Evolutionary conservation across 192 early-diverging fungal genomes (phyloP).

Genomic region (Powellomyces hirtus): DNA sequence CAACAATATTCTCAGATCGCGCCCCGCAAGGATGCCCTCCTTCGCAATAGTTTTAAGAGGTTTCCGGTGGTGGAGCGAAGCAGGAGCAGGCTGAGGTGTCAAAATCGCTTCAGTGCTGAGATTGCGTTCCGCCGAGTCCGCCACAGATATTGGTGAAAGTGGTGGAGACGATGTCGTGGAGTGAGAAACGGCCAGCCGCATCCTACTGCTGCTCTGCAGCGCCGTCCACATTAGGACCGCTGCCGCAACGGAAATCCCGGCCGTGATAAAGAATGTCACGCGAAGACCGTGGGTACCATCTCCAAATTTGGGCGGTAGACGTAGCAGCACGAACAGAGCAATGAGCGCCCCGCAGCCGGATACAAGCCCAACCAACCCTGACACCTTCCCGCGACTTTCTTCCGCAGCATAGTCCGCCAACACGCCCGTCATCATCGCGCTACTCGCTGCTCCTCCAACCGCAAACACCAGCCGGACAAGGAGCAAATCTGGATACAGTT

Average conservation of each 20-base stretch:
- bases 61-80: too few relatives aligned
- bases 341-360: conserved; percentile 63
- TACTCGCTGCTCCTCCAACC: conserved; percentile 58
- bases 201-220: not conserved
- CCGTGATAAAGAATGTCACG: conserved; percentile 39
- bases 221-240: not conserved
- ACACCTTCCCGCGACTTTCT: conserved; percentile 40
- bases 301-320: conserved; percentile 41
- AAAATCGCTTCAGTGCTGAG: too few relatives aligned
- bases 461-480: conserved; percentile 65
- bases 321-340: conserved; percentile 49
- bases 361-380: conserved; percentile 60
- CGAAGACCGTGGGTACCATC: conserved; percentile 33
- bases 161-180: not conserved
- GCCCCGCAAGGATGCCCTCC: conserved; percentile 59
- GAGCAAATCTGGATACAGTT: conserved; percentile 60
- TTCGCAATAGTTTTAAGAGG: conserved; percentile 32
- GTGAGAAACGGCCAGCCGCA: not conserved
- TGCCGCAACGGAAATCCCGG: not conserved
- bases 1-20: conserved; percentile 56
- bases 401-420: conserved; percentile 58
- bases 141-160: too few relatives aligned
- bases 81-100: too few relatives aligned
- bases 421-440: conserved; percentile 68
- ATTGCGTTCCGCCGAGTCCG: too few relatives aligned